Evolutionary conservation across 345 rosid genomes (phyloP), one percentile per base, ranked within the genome.

Genomic region (Hibiscus trionum): DNA sequence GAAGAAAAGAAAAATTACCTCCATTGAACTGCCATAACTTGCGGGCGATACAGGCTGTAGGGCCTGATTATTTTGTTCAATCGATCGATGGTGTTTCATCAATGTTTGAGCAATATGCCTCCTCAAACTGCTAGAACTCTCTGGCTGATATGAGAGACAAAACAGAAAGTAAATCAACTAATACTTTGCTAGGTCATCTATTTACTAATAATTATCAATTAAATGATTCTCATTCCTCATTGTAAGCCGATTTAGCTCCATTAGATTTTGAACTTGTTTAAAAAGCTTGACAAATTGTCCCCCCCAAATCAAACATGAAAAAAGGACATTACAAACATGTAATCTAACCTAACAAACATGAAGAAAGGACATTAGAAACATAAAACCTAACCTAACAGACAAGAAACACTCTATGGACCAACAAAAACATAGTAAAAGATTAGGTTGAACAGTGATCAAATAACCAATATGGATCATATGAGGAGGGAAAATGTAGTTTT

Each of bases 1-100:
- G 59, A 50, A 68, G 1, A 27, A n/a, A 68, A 55, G 69, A 67
- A 66, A 4, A 33, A 42, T 19, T 77, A 90, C 98, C 91, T 94
- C 98, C 83, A 94, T 79, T 5, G 98, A 94, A 72, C 97, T 91
- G 58, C 87, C 95, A 74, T 88, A 94, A 76, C 98, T 94, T 69
- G 97, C 88, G 0, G 96, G 98, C 76, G 98, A 94, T 4, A 86
- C 81, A 65, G 96, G 95, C 69, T 86, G 97, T 37, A 92, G 75
- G 42, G 97, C 89, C 62, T 72, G 91, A 61, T 84, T 87, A 75
- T 79, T 83, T 73, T 91, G 83, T 63, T 87, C 96, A 47, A 89
- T 81, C 5, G 85, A 64, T 42, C 87, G 86, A 83, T 89, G 97
- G 83, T 92, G 93, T 60, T 92, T 90, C 85, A 90, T 81, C 56